phyloP scores from a whole-genome alignment of 2,329 filamentous ascomycete species.

The Arthrobotrys conoides region DNA sequence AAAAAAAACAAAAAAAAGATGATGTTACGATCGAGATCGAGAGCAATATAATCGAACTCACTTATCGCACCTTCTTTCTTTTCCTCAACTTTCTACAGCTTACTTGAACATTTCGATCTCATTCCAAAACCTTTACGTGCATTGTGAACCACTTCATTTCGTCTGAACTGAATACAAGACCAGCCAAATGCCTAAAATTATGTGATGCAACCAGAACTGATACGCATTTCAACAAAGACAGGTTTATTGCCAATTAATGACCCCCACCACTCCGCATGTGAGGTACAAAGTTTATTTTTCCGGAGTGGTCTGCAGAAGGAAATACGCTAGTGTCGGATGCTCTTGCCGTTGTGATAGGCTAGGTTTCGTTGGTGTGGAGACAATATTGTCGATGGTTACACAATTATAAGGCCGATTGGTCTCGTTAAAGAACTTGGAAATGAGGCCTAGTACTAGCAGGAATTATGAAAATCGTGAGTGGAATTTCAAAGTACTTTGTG shows the following conservation, averaged over 20 bases:
- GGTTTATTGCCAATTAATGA: neutral
- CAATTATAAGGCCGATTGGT: conserved; percentile 28
- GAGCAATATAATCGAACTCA: neutral
- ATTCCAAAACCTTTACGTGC: too few relatives aligned
- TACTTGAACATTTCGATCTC: too few relatives aligned
- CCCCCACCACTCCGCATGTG: neutral
- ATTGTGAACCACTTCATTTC: too few relatives aligned
- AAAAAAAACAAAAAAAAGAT: neutral
- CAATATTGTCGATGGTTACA: conserved; percentile 18
- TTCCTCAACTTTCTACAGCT: neutral
- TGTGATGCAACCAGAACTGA: conserved; percentile 24
- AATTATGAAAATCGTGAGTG: neutral
- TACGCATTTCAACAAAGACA: conserved; percentile 19
- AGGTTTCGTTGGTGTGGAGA: neutral
- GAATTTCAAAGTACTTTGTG: conserved; percentile 22
- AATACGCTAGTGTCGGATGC: conserved; percentile 8
- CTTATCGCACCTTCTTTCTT: conserved; percentile 29
- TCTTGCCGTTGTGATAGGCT: neutral
- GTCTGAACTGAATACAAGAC: too few relatives aligned
- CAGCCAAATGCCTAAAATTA: conserved; percentile 29
- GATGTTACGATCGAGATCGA: conserved; percentile 1
- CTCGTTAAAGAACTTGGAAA: conserved; percentile 13
- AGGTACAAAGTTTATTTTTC: conserved; percentile 14
- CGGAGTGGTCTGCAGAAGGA: conserved; percentile 12
- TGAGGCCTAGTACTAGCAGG: too few relatives aligned